Base-by-base conservation (phyloP, 768 basidiomycete genomes). In the Mrakia frigida region DNA sequence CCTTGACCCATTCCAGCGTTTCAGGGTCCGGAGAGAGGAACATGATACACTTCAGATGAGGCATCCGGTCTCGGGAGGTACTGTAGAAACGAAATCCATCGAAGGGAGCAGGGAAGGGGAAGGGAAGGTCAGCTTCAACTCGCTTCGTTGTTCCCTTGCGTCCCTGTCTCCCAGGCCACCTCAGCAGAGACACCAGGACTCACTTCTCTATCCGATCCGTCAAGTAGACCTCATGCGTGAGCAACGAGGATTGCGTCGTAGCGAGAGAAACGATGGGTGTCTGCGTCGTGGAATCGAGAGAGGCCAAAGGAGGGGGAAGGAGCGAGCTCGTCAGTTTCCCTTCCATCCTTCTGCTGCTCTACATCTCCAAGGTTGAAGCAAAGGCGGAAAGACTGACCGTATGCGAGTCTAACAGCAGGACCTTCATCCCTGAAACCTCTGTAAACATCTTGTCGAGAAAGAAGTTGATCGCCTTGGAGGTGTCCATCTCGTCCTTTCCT, bases 151-250 rank as follows among this genome's bases (percentile, higher is more conserved):
- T 35, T 65, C 33, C 31, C 31, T 25, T 31, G 9, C 60, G 6
- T 65, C 23, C 37, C 25, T n/a, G 33, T 28, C 56, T 28, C 23
- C 23, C 46, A 31, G 39, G 39, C 39, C 10, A 11, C 39, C 31
- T 31, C 59, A 9, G 25, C 53, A 11, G 10, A 63, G 56, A 5
- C 43, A 5, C 16, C 67, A 23, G 0, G 23, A 82, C 82, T 46
- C 86, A 89, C 86, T 98, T 98, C 86, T 98, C 97, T 81, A 99
- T 93, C 74, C 94, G 88, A 85, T 99, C 97, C 6, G 96, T 99
- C 73, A 99, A 88, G 84, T 99, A 99, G 60, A 98, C 93, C 82
- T 99, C 95, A 80, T 98, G 94, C 3, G 94, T 90, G 60, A 99
- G 86, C 39, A 99, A 87, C 13, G 90, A 91, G 3, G 94, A 94